Conservation (phyloP, 2,329 filamentous ascomycete genomes). For the Epichloe glyceriae region DNA sequence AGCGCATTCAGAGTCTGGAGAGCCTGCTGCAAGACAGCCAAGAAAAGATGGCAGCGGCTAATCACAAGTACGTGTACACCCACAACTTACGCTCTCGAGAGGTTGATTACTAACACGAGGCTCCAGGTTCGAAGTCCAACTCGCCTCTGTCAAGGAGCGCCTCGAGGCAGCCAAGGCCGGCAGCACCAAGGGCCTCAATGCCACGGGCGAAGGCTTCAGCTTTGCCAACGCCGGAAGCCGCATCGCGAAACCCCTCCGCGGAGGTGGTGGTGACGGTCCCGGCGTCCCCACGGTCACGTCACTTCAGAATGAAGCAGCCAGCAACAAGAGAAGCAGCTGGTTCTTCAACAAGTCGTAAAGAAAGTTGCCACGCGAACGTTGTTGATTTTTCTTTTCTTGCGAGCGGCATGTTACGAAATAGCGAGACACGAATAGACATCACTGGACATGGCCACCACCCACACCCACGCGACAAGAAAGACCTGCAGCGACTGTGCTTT, state of each 20-base stretch:
- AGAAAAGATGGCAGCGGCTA: conserved; percentile 93
- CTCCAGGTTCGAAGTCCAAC: conserved; percentile 84
- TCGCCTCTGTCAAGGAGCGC: conserved; percentile 93
- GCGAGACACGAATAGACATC: conserved; percentile 6
- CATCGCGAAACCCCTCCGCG: conserved; percentile 56
- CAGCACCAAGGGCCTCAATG: conserved; percentile 70
- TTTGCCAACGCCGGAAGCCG: conserved; percentile 52
- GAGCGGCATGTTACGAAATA: conserved; percentile 4
- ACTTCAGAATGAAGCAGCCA: conserved; percentile 40
- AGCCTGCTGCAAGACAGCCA: conserved; percentile 89
- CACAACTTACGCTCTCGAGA: background rate
- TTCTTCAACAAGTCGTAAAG: conserved; percentile 53
- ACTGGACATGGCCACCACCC: conserved; percentile 6
- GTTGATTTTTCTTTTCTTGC: background rate
- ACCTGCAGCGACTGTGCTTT: background rate
- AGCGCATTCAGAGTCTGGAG: conserved; percentile 91
- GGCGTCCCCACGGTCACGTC: conserved; percentile 44
- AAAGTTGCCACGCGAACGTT: conserved; percentile 2
- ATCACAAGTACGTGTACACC: conserved; percentile 66
- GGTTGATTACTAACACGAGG: background rate
- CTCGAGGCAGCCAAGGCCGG: conserved; percentile 90
- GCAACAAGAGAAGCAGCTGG: conserved; percentile 58
- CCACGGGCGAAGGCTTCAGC: conserved; percentile 56
- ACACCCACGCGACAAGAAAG: background rate
- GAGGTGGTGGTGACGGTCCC: conserved; percentile 36